Percentiles rank a stretch among this genome's conserved stretches.
These are phyloP conservation scores for Colletotrichum tofieldiae DNA, from an alignment of 2,329 filamentous ascomycete species.

Conservation along the genomic window DNA sequence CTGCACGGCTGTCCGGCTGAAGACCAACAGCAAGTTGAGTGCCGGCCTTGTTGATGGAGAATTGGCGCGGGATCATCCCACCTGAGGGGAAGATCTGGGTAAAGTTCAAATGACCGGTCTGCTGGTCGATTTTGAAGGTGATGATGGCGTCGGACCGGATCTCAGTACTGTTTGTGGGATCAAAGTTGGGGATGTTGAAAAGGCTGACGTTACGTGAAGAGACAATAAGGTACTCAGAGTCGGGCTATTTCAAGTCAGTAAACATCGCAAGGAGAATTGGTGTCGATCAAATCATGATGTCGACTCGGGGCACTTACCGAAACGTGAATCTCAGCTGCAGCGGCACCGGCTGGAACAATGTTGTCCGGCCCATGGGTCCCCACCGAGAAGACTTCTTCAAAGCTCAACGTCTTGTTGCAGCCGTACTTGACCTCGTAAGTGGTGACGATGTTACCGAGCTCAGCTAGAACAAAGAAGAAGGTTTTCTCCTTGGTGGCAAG, in stretches of 20 bases:
- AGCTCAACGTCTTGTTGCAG: slow-evolving; percentile 56
- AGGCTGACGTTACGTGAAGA: slow-evolving; percentile 76
- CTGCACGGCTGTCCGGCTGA: slow-evolving; percentile 74
- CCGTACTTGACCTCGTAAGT: slow-evolving; percentile 71
- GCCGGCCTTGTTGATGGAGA: slow-evolving; percentile 76
- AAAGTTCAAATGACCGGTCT: slow-evolving; percentile 68
- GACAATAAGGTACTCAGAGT: slow-evolving; percentile 74
- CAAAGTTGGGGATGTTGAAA: slow-evolving; percentile 63
- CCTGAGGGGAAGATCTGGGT: slow-evolving; percentile 73
- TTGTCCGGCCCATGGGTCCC: slow-evolving; percentile 63
- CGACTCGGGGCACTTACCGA: slow-evolving; percentile 63
- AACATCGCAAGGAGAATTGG: neutral
- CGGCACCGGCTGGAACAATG: slow-evolving; percentile 58
- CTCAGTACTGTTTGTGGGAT: slow-evolving; percentile 51
- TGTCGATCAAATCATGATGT: too few relatives aligned
- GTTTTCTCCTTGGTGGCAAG: slow-evolving; percentile 59
- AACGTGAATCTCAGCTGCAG: slow-evolving; percentile 70
- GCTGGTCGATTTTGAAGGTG: slow-evolving; percentile 69
- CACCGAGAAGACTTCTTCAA: slow-evolving; percentile 63
- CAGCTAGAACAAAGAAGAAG: slow-evolving; percentile 73
- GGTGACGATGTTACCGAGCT: slow-evolving; percentile 71
- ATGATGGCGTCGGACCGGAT: slow-evolving; percentile 76
- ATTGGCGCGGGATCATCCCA: slow-evolving; percentile 76
- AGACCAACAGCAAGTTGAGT: slow-evolving; percentile 76
- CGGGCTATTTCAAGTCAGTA: slow-evolving; percentile 56